phyloP scores from a whole-genome alignment of 2,329 filamentous ascomycete genomes.

The Fusarium torreyae region DNA sequence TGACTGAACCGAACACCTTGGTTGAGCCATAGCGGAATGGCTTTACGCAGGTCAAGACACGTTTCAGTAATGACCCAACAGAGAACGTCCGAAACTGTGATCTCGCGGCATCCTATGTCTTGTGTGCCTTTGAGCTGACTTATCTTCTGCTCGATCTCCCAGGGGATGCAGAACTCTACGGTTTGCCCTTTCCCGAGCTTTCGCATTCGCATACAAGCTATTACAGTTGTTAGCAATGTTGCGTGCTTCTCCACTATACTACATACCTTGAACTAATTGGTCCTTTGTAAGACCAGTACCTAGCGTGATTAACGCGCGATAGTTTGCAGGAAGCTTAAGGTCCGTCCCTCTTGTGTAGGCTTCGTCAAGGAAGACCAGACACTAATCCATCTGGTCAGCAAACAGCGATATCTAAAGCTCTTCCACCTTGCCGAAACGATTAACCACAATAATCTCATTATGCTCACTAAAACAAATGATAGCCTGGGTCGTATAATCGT shows the following conservation, averaged over 20 bases:
- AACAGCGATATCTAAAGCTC: slow-evolving; percentile 72
- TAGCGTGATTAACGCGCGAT: slow-evolving; percentile 77
- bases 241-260: neutral
- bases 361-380: slow-evolving; percentile 79
- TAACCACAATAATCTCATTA: slow-evolving; percentile 69
- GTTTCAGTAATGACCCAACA: slow-evolving; percentile 66
- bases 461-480: slow-evolving; percentile 71
- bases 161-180: slow-evolving; percentile 71
- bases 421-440: slow-evolving; percentile 63
- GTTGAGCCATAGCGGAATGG: slow-evolving; percentile 66
- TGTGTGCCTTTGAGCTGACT: neutral
- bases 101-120: neutral
- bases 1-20: slow-evolving; percentile 69
- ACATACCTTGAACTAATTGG: slow-evolving; percentile 74
- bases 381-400: slow-evolving; percentile 67
- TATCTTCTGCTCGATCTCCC: slow-evolving; percentile 73
- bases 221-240: slow-evolving; percentile 8
- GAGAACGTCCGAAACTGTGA: slow-evolving; percentile 70
- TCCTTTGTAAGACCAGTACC: slow-evolving; percentile 78
- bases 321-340: slow-evolving; percentile 70
- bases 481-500: slow-evolving; percentile 32
- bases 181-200: slow-evolving; percentile 77
- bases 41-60: slow-evolving; percentile 25
- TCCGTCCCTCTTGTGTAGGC: slow-evolving; percentile 80
- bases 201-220: slow-evolving; percentile 80